phyloP scores from a whole-genome alignment of 306 rosid species.

The Abrus precatorius region DNA sequence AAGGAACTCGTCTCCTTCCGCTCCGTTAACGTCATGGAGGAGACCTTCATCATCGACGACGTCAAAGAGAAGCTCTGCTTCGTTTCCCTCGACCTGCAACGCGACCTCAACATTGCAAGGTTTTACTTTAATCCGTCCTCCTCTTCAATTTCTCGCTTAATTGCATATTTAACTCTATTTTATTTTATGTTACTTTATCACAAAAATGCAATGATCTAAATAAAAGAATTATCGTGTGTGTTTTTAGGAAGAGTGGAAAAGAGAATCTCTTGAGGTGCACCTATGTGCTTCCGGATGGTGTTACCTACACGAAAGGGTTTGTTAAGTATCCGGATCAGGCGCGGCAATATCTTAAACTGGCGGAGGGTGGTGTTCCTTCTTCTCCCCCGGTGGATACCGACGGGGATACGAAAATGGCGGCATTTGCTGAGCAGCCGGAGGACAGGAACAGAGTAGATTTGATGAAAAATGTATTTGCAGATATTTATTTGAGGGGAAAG shows the following conservation, averaged over 20 bases:
- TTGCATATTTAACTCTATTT: no score
- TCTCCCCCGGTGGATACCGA: slow-evolving; percentile 37
- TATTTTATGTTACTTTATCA: not conserved
- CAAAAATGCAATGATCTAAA: not conserved
- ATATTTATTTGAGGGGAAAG: no score
- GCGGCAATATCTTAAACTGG: slow-evolving; percentile 59
- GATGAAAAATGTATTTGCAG: slow-evolving; percentile 68
- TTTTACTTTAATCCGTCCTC: not conserved
- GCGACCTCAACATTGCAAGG: slow-evolving; percentile 79
- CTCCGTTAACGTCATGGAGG: slow-evolving; percentile 89
- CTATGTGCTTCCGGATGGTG: slow-evolving; percentile 93
- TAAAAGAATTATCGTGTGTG: not conserved
- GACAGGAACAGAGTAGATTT: slow-evolving; percentile 73
- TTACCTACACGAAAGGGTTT: slow-evolving; percentile 77
- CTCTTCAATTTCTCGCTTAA: no score
- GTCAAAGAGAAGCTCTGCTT: slow-evolving; percentile 96
- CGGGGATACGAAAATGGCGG: slow-evolving; percentile 43
- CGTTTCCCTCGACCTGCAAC: slow-evolving; percentile 76
- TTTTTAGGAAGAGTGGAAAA: slow-evolving; percentile 66
- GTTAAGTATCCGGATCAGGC: slow-evolving; percentile 82
- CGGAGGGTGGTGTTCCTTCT: slow-evolving; percentile 48
- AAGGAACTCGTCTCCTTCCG: slow-evolving; percentile 92
- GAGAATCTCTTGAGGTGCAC: slow-evolving; percentile 80
- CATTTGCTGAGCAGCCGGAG: slow-evolving; percentile 52
- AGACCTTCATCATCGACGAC: slow-evolving; percentile 84